phyloP scores from a whole-genome alignment of 2,329 filamentous ascomycete genomes.

The Fusarium transvaalense region DNA sequence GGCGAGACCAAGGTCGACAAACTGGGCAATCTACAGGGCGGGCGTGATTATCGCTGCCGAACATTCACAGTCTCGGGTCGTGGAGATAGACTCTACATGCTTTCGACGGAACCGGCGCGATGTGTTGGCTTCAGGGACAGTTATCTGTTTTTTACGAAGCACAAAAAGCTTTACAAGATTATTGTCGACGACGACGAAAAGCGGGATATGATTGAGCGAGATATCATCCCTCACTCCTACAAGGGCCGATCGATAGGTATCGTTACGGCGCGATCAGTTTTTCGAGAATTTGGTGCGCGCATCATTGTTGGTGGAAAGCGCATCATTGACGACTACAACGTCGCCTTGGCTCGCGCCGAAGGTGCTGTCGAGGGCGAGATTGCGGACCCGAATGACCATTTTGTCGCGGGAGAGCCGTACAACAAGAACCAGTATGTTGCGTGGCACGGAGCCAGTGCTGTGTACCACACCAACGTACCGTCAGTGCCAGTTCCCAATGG shows the following conservation, averaged over 20 bases:
- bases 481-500: constrained; percentile 80
- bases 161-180: constrained; percentile 96
- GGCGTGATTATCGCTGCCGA: constrained; percentile 92
- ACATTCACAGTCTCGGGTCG: constrained; percentile 92
- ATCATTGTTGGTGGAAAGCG: constrained; percentile 93
- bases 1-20: constrained; percentile 96
- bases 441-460: constrained; percentile 96
- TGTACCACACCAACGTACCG: constrained; percentile 88
- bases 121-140: constrained; percentile 98
- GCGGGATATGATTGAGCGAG: constrained; percentile 92
- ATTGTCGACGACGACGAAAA: constrained; percentile 99
- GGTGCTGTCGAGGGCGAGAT: constrained; percentile 89
- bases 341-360: constrained; percentile 77
- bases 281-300: constrained; percentile 93
- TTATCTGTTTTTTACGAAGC: constrained; percentile 99
- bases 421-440: constrained; percentile 99
- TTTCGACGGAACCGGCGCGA: constrained; percentile 96
- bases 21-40: constrained; percentile 82
- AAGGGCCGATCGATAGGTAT: constrained; percentile 98
- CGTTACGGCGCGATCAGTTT: constrained; percentile 95
- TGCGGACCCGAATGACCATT: constrained; percentile 87
- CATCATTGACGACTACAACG: constrained; percentile 91
- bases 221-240: constrained; percentile 97
- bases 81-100: constrained; percentile 92
- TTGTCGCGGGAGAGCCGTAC: constrained; percentile 85